Base-by-base conservation (phyloP, 2,329 filamentous ascomycete genomes). In the Thelonectria olida region DNA sequence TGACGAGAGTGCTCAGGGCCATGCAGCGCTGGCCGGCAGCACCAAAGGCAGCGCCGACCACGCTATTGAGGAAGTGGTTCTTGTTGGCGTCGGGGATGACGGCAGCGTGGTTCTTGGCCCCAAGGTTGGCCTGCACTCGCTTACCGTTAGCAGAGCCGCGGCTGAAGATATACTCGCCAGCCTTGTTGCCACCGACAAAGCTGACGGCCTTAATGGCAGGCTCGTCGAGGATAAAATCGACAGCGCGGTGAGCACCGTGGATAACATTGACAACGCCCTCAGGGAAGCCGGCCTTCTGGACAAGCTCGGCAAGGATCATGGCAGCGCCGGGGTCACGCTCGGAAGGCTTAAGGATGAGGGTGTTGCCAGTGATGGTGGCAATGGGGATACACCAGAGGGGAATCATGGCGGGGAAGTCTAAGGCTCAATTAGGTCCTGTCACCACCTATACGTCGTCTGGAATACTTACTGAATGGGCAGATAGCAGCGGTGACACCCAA, bases 321-420 rank as follows among this genome's bases (percentile, higher is more conserved):
- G 90, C 88, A 9, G 92, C 92, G 62, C 92, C 92, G 8, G 92
- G 92, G 72, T 95, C 92, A 60, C 92, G 88, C 81, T 96, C 92
- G 1, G 92, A 95, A 9, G 92, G 92, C 85, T 96, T 96, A 70
- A 96, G 83, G 68, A 96, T 87, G 60, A 93, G 82, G 13, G 91
- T 94, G 82, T 96, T 96, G 53, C 92, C 92, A 17, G 91, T 93
- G 25, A 94, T 87, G 42, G 92, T 92, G 47, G 92, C 92, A 70
- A 96, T 91, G 38, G 92, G 92, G 64, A 96, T 93, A 63, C 87
- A 93, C 92, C 92, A 96, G n/a, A 96, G 84, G 4, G 92, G 92
- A 76, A 96, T 96, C 92, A 96, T 96, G 70, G 92, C 92, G 42
- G 92, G 92, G 80, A 96, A 96, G 83, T 96, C 90, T 92, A 62